A percentile compares a stretch with the other conserved stretches of the same genome.
Conservation (phyloP, 2,329 filamentous ascomycete species). For the Helotiales sp. region DNA sequence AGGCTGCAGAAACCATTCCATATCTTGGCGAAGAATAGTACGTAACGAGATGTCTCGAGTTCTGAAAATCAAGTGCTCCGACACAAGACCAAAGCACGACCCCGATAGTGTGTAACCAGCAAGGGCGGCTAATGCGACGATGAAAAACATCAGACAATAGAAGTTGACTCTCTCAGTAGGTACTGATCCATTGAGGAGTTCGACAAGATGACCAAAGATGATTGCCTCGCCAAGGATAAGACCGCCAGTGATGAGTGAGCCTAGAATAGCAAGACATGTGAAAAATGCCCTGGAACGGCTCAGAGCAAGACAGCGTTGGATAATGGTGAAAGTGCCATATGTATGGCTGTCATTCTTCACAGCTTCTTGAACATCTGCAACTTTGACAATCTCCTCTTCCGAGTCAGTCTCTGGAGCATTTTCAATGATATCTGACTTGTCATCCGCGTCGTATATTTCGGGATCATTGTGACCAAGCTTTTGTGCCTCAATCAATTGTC, state of each 20-base stretch:
- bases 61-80: constrained; percentile 64
- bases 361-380: neutral
- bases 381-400: neutral
- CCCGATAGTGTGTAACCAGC: constrained; percentile 61
- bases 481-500: constrained; percentile 24
- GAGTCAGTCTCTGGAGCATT: neutral
- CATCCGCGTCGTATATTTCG: neutral
- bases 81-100: constrained; percentile 52
- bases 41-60: constrained; percentile 65
- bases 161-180: constrained; percentile 32
- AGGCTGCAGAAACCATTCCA: constrained; percentile 70
- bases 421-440: neutral
- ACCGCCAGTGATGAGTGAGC: constrained; percentile 45
- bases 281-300: constrained; percentile 41
- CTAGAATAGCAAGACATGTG: constrained; percentile 20
- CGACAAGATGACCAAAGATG: constrained; percentile 53
- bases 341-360: neutral
- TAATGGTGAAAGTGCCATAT: constrained; percentile 19
- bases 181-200: constrained; percentile 44
- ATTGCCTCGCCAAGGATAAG: constrained; percentile 54
- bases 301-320: constrained; percentile 31
- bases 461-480: constrained; percentile 13
- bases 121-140: constrained; percentile 55
- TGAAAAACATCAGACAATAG: constrained; percentile 46
- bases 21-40: constrained; percentile 63